Base-by-base conservation (phyloP, 2,329 filamentous ascomycete genomes). In the Daldinia sp. region DNA sequence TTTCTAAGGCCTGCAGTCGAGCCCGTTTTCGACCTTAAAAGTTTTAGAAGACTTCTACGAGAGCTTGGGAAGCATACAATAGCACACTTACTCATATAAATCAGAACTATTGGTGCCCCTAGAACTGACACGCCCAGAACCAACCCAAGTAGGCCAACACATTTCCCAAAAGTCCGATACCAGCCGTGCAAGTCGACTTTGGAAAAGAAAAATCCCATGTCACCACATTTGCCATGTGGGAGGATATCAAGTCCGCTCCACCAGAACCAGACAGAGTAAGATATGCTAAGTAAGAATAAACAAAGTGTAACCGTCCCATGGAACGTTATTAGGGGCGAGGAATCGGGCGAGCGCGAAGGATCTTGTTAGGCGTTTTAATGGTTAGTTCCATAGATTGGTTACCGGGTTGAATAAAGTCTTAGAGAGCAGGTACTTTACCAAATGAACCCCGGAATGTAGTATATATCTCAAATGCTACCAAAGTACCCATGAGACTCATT, bases 151-250 rank as follows among this genome's bases (percentile, higher is more conserved):
- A 26, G 13, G 13, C n/a, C n/a, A 6, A 1, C n/a, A 9, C 10
- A n/a, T 30, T 50, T 50, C 30, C 23, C 23, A 50, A 30, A 6
- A 9, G 46, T 50, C n/a, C 46, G 23, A 30, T 30, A 50, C 46
- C 12, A 30, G 13, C 46, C 23, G 13, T 30, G 13, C 26, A 50
- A 30, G 46, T 30, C 23, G 12, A 33, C 30, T 9, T 23, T 2
- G 20, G 0, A 5, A 9, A 30, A 50, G 13, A 50, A 30, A n/a
- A 30, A 30, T 9, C 20, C 13, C 6, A 13, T n/a, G 7, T 50
- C 46, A n/a, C 46, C 46, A 30, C 46, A 50, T 28, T 50, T 15
- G 9, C 46, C 46, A n/a, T 6, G 46, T n/a, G 46, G 46, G 46
- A 50, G 23, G n/a, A 10, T 50, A 50, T 50, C 26, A 12, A 50